Percentiles rank a stretch among this genome's conserved stretches.
phyloP scores from a whole-genome alignment of 163 green algal species.

The Coccomyxa subellipsoidea region DNA sequence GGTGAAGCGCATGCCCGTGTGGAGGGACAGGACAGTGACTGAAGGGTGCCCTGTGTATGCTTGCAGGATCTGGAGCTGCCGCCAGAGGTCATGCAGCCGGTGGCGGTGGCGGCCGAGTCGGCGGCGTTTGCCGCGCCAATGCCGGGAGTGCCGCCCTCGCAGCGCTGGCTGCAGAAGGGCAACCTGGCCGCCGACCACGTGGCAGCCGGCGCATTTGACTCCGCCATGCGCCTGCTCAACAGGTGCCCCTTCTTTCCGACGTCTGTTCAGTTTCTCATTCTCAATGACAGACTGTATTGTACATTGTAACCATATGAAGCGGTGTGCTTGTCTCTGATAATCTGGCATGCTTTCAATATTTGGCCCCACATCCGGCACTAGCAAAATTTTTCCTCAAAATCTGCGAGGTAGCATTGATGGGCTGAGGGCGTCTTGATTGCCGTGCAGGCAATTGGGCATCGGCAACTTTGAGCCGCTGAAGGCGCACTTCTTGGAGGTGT shows the following conservation, averaged over 20 bases:
- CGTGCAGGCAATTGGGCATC: conserved; percentile 79
- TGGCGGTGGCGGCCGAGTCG: conserved; percentile 40
- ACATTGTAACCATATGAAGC: no score
- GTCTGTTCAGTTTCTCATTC: no score
- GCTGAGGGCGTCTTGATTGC: no score
- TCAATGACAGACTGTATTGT: no score
- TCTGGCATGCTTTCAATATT: neutral
- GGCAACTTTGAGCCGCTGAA: conserved; percentile 86
- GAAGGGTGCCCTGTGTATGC: neutral
- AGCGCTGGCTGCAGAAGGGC: conserved; percentile 86
- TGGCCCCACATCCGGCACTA: neutral
- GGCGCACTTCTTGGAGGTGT: conserved; percentile 82
- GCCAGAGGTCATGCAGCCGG: conserved; percentile 51
- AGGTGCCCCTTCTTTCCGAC: conserved; percentile 33
- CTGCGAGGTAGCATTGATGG: no score
- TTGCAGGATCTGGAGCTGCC: conserved; percentile 88
- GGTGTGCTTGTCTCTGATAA: no score
- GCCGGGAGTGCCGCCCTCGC: conserved; percentile 63
- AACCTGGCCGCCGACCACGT: conserved; percentile 84
- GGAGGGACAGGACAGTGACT: neutral
- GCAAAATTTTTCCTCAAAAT: no score
- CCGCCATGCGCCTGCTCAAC: conserved; percentile 90
- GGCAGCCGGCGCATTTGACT: conserved; percentile 86
- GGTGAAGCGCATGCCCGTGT: no score
- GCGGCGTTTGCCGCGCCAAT: conserved; percentile 80